Conservation (phyloP, 805 yeast genomes). For the Cyberlindnera mrakii region DNA sequence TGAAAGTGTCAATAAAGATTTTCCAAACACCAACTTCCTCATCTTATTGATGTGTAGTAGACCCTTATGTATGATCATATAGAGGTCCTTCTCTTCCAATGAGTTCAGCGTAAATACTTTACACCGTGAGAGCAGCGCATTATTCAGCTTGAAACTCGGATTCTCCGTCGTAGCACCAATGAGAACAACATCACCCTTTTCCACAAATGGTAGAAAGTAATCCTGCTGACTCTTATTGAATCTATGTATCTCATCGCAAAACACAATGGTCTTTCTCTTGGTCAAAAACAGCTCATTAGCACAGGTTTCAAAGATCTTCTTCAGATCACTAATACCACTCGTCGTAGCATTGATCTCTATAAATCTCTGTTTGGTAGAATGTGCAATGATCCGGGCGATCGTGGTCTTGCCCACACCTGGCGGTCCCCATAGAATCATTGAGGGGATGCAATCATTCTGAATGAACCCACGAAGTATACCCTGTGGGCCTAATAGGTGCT, state of each 20-base stretch:
- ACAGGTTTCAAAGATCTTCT: slow-evolving; percentile 46
- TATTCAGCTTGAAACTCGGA: slow-evolving; percentile 75
- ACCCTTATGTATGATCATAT: slow-evolving; percentile 50
- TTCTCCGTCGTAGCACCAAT: slow-evolving; percentile 98
- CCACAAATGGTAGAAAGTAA: slow-evolving; percentile 75
- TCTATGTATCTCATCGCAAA: slow-evolving; percentile 90
- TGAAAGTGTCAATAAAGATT: slow-evolving; percentile 45
- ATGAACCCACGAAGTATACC: slow-evolving; percentile 68
- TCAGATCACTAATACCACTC: slow-evolving; percentile 59
- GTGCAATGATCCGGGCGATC: slow-evolving; percentile 49
- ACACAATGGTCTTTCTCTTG: slow-evolving; percentile 57
- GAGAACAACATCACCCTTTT: slow-evolving; percentile 71
- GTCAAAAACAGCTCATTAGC: slow-evolving; percentile 33
- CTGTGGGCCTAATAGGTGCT: slow-evolving; percentile 57
- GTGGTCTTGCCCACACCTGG: slow-evolving; percentile 94
- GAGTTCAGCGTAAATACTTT: slow-evolving; percentile 66
- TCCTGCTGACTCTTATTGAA: slow-evolving; percentile 87
- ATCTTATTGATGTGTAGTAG: slow-evolving; percentile 51
- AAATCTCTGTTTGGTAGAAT: slow-evolving; percentile 37
- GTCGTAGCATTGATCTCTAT: slow-evolving; percentile 84
- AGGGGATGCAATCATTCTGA: slow-evolving; percentile 59
- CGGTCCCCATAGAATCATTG: slow-evolving; percentile 90
- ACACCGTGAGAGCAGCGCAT: slow-evolving; percentile 81
- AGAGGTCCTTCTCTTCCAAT: slow-evolving; percentile 44
- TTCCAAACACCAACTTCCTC: slow-evolving; percentile 45